phyloP scores from a whole-genome alignment of 139 green algal species.

The Yamagishiella unicocca region DNA sequence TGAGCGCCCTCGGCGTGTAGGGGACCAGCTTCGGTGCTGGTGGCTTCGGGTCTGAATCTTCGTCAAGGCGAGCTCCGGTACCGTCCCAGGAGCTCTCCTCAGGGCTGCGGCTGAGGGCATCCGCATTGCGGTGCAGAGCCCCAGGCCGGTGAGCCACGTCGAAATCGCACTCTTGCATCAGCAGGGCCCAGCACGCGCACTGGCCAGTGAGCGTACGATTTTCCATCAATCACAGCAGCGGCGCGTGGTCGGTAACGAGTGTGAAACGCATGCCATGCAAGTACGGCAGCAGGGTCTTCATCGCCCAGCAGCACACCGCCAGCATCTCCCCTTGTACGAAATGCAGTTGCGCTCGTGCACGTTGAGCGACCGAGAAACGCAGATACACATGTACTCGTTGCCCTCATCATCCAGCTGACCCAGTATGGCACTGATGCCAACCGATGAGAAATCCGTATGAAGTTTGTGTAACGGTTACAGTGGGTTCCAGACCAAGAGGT shows the following conservation, averaged over 20 bases:
- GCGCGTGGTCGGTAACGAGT: conserved; percentile 53
- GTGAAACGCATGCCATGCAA: conserved; percentile 49
- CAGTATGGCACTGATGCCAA: conserved; percentile 54
- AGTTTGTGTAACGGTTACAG: too few relatives aligned
- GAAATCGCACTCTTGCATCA: conserved; percentile 44
- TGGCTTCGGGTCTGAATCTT: too few relatives aligned
- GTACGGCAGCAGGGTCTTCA: conserved; percentile 45
- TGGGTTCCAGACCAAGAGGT: too few relatives aligned
- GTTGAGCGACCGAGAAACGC: conserved; percentile 45
- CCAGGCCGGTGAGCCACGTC: too few relatives aligned
- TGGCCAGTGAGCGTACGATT: conserved; percentile 32
- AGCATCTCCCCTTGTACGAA: conserved; percentile 55
- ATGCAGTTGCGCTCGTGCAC: too few relatives aligned
- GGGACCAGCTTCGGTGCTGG: too few relatives aligned
- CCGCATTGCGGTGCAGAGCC: too few relatives aligned
- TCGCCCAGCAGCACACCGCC: conserved; percentile 46
- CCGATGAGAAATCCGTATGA: conserved; percentile 7
- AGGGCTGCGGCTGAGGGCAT: too few relatives aligned
- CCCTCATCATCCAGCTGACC: too few relatives aligned
- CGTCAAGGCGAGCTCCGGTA: too few relatives aligned
- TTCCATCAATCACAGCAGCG: conserved; percentile 52
- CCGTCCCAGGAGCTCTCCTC: too few relatives aligned
- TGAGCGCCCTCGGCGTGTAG: too few relatives aligned
- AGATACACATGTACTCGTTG: conserved; percentile 50
- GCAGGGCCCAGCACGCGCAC: conserved; percentile 50